A percentile compares a stretch with the other conserved stretches of the same genome.
These are phyloP conservation scores for Ampelomyces quisqualis DNA, from an alignment of 2,329 filamentous ascomycete species.

Conservation along the genomic window DNA sequence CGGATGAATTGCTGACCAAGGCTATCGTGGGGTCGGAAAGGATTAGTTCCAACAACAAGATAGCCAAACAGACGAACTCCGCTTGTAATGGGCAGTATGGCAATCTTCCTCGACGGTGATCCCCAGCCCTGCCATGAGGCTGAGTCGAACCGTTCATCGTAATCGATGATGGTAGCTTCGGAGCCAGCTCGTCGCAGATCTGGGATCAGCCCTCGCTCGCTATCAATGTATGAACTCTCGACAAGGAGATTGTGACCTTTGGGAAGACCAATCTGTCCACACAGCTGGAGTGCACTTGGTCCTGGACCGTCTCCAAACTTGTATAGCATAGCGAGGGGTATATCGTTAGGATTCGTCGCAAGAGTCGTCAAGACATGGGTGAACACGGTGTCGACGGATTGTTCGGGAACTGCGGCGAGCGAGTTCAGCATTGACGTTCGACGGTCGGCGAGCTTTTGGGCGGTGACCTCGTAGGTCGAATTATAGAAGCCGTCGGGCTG, in stretches of 20 bases:
- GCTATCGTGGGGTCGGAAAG: conserved; percentile 36
- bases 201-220: conserved; percentile 29
- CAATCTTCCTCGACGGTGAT: conserved; percentile 26
- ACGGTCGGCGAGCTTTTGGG: conserved; percentile 33
- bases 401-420: conserved; percentile 30
- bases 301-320: conserved; percentile 16
- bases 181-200: conserved; percentile 31
- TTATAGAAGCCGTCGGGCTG: conserved; percentile 39
- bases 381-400: conserved; percentile 22
- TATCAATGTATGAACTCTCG: conserved; percentile 22
- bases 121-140: conserved; percentile 34
- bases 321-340: conserved; percentile 37
- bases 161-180: conserved; percentile 24
- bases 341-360: conserved; percentile 29
- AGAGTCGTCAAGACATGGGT: conserved; percentile 34
- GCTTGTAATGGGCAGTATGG: conserved; percentile 29
- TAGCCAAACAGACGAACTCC: conserved; percentile 29
- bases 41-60: conserved; percentile 41
- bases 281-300: conserved; percentile 19
- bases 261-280: conserved; percentile 33
- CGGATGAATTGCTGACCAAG: conserved; percentile 36
- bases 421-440: conserved; percentile 36
- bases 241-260: conserved; percentile 30
- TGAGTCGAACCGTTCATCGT: conserved; percentile 34
- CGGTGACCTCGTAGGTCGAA: conserved; percentile 35